Evolutionary conservation across 2,329 filamentous ascomycete species (phyloP).

Genomic region (Claviceps quebecensis): DNA sequence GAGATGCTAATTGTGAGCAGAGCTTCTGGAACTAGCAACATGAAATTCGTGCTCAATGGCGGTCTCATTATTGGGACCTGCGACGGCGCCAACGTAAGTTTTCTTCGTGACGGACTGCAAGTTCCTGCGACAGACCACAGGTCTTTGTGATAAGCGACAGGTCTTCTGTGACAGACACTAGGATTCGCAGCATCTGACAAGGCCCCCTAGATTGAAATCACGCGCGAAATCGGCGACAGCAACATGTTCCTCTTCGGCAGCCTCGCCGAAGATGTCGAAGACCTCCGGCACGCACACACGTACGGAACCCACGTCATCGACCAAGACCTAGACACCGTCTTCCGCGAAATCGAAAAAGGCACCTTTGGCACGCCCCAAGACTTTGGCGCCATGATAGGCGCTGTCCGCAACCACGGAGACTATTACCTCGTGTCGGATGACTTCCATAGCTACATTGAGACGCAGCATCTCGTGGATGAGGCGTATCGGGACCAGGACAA

Average conservation of each 20-base stretch:
- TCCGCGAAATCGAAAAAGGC: constrained; percentile 64
- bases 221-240: constrained; percentile 85
- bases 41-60: constrained; percentile 98
- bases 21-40: constrained; percentile 82
- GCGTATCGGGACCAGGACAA: constrained; percentile 84
- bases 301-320: constrained; percentile 73
- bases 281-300: constrained; percentile 78
- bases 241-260: constrained; percentile 99
- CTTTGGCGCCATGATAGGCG: constrained; percentile 71
- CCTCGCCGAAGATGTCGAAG: constrained; percentile 89
- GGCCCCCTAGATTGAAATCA: constrained; percentile 66
- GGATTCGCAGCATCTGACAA: background rate
- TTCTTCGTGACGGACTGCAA: no score
- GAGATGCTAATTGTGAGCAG: constrained; percentile 16
- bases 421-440: constrained; percentile 97
- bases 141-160: no score
- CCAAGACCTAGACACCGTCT: constrained; percentile 63
- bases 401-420: constrained; percentile 84
- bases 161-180: no score
- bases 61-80: constrained; percentile 96
- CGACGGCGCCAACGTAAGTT: constrained; percentile 86
- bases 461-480: constrained; percentile 80
- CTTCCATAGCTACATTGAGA: constrained; percentile 88
- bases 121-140: background rate
- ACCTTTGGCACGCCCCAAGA: constrained; percentile 67